phyloP scores from a whole-genome alignment of 1,284 basidiomycete species.

The Testicularia cyperi region DNA sequence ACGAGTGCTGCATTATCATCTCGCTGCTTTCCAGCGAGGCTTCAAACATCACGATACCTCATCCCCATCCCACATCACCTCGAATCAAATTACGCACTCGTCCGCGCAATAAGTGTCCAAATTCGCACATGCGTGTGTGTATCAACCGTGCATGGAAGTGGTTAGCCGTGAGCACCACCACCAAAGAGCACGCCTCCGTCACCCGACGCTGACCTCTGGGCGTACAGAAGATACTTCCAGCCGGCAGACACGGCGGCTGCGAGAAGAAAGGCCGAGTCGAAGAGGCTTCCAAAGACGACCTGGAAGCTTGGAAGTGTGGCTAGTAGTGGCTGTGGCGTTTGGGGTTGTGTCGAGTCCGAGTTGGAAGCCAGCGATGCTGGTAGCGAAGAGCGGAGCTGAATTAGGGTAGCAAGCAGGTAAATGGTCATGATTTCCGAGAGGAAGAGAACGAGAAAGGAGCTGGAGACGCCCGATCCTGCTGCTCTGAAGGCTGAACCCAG shows the following conservation, averaged over 20 bases:
- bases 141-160: no score
- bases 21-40: no score
- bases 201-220: slow-evolving; percentile 19
- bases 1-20: no score
- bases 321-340: no score
- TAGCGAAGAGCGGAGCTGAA: slow-evolving; percentile 60
- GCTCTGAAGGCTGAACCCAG: slow-evolving; percentile 59
- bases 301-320: slow-evolving; percentile 61
- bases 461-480: slow-evolving; percentile 59
- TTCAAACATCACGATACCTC: no score
- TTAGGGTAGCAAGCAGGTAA: slow-evolving; percentile 62
- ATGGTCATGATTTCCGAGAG: slow-evolving; percentile 62
- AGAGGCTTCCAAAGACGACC: slow-evolving; percentile 60
- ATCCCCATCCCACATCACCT: no score
- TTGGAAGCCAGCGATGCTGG: slow-evolving; percentile 19
- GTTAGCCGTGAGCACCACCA: slow-evolving; percentile 2
- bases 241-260: slow-evolving; percentile 49
- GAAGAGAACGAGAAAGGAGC: slow-evolving; percentile 62
- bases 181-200: slow-evolving; percentile 30
- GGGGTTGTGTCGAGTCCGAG: slow-evolving; percentile 3
- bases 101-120: no score
- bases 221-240: slow-evolving; percentile 25
- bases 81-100: no score
- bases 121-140: no score
- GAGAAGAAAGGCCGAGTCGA: slow-evolving; percentile 61